Evolutionary conservation across 352 stramenopile species (phyloP).

Genomic region (Saprolegnia diclina): DNA sequence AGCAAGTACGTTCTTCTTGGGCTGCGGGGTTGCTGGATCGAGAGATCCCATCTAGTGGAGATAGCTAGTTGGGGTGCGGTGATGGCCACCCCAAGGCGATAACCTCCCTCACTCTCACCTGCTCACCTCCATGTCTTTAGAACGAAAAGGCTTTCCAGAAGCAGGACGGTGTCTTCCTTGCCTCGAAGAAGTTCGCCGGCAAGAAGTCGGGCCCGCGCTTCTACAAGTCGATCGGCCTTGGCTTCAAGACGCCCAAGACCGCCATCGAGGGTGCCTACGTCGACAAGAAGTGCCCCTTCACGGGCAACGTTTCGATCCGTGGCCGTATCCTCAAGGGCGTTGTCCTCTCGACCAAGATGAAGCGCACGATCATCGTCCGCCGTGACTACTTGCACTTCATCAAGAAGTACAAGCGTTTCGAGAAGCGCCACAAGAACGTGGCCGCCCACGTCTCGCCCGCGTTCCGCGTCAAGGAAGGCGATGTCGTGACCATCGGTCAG

Average conservation of each 20-base stretch:
- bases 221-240: conserved; percentile 96
- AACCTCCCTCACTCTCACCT: conserved; percentile 38
- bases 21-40: neutral
- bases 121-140: conserved; percentile 41
- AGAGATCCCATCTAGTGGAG: conserved; percentile 6
- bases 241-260: conserved; percentile 98
- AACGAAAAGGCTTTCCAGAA: conserved; percentile 99
- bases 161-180: conserved; percentile 98
- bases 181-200: conserved; percentile 92
- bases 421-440: conserved; percentile 99
- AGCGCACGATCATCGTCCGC: conserved; percentile 98
- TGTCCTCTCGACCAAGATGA: conserved; percentile 99
- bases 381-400: conserved; percentile 99
- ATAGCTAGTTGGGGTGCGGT: conserved; percentile 55
- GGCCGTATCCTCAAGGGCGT: conserved; percentile 97
- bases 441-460: conserved; percentile 95
- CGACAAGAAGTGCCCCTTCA: conserved; percentile 99
- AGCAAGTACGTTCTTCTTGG: conserved; percentile 45
- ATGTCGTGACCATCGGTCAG: conserved; percentile 99
- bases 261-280: conserved; percentile 95
- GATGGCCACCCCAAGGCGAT: conserved; percentile 77
- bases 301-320: conserved; percentile 98
- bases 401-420: conserved; percentile 99
- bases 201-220: conserved; percentile 95
- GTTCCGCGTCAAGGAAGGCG: conserved; percentile 98